phyloP scores from a whole-genome alignment of 495 filamentous ascomycete genomes.

The Pseudomonodictys pantanalensis region DNA sequence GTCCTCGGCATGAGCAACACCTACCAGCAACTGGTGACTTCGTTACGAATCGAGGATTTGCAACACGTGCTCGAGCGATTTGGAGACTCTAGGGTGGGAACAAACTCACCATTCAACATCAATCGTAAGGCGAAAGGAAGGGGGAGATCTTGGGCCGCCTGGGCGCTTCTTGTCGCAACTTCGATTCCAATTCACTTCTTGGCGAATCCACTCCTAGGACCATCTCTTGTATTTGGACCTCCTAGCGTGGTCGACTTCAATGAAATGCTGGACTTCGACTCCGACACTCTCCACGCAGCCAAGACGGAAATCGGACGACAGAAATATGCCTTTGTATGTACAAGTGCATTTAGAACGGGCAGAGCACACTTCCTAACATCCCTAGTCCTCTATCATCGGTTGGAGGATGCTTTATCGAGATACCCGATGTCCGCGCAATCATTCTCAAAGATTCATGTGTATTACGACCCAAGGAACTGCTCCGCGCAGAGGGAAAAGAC shows the following conservation, averaged over 20 bases:
- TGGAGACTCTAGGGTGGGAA: slow-evolving; percentile 28
- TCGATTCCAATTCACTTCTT: slow-evolving; percentile 18
- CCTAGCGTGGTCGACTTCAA: slow-evolving; percentile 9
- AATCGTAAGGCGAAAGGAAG: slow-evolving; percentile 25
- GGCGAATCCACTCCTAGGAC: slow-evolving; percentile 25
- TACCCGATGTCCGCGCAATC: too few species aligned
- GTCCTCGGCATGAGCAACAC: slow-evolving; percentile 31
- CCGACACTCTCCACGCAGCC: too few species aligned
- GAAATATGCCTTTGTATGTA: too few species aligned
- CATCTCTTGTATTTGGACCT: slow-evolving; percentile 12
- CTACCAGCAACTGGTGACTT: slow-evolving; percentile 31
- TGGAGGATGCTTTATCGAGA: too few species aligned
- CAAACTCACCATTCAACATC: slow-evolving; percentile 27
- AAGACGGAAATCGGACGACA: too few species aligned
- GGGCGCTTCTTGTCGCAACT: slow-evolving; percentile 25
- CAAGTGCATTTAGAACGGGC: too few species aligned
- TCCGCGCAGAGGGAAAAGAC: too few species aligned
- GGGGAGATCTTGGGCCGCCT: slow-evolving; percentile 22
- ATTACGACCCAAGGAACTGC: too few species aligned
- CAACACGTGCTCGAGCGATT: slow-evolving; percentile 22
- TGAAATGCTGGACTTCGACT: too few species aligned
- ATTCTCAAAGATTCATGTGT: too few species aligned
- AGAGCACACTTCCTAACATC: too few species aligned
- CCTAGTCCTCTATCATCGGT: too few species aligned
- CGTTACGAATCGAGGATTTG: slow-evolving; percentile 20